Evolutionary conservation across 495 filamentous ascomycete genomes (phyloP).

Genomic region (Trichodelitschia bisporula): DNA sequence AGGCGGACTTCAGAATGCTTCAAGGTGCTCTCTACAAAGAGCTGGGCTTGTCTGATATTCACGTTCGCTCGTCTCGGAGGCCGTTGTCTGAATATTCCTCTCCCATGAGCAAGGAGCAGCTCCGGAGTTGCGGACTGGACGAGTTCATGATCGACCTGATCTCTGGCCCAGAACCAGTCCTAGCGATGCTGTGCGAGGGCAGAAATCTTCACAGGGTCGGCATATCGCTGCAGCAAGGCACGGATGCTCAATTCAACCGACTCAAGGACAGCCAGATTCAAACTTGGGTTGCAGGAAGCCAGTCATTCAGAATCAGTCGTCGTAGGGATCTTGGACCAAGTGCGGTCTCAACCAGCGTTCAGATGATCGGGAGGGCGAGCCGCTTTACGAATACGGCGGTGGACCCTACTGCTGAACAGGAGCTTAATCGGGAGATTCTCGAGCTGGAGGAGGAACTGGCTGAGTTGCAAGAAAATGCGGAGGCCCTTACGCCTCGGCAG

Average conservation of each 20-base stretch:
- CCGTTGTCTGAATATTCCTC: constrained; percentile 24
- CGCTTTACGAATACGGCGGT: constrained; percentile 61
- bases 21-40: constrained; percentile 23
- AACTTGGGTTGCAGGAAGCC: constrained; percentile 37
- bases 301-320: constrained; percentile 30
- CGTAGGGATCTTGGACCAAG: constrained; percentile 49
- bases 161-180: constrained; percentile 56
- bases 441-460: constrained; percentile 8
- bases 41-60: constrained; percentile 29
- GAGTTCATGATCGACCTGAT: constrained; percentile 56
- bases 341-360: constrained; percentile 39
- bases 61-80: no score
- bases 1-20: constrained; percentile 47
- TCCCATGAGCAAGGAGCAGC: constrained; percentile 27
- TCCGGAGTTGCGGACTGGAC: constrained; percentile 42
- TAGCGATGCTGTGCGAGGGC: constrained; percentile 64
- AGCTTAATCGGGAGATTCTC: constrained; percentile 16
- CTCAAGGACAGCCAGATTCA: constrained; percentile 27
- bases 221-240: constrained; percentile 34
- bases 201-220: constrained; percentile 38
- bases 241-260: constrained; percentile 31
- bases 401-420: constrained; percentile 30
- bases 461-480: constrained; percentile 12
- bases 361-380: constrained; percentile 24
- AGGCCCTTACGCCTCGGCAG: constrained; percentile 1